Evolutionary conservation across 768 basidiomycete genomes (phyloP).

Genomic region (Collybia sordida): DNA sequence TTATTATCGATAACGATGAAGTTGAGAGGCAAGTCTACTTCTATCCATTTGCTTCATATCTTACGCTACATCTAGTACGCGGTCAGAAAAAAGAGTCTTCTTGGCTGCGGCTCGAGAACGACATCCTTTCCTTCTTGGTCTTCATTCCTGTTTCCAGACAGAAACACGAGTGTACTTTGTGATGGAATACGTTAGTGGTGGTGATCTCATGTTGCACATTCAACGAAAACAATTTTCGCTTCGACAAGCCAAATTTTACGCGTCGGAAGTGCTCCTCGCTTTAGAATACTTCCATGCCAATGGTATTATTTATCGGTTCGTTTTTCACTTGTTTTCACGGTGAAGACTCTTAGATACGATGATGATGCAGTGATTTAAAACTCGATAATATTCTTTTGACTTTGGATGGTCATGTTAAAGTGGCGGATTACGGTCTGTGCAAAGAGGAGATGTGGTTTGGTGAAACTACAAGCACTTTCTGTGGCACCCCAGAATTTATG

Average conservation of each 20-base stretch:
- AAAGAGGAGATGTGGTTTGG: slow-evolving; percentile 99
- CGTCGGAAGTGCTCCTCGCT: slow-evolving; percentile 92
- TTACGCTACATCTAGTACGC: slow-evolving; percentile 61
- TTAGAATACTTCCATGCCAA: slow-evolving; percentile 98
- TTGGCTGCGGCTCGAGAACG: slow-evolving; percentile 94
- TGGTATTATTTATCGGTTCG: slow-evolving; percentile 97
- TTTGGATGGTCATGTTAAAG: slow-evolving; percentile 96
- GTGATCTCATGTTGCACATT: slow-evolving; percentile 99
- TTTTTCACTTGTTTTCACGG: slow-evolving; percentile 1
- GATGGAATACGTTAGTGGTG: slow-evolving; percentile 99
- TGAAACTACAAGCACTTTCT: slow-evolving; percentile 96
- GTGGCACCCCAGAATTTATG: slow-evolving; percentile 99
- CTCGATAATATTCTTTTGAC: slow-evolving; percentile 97
- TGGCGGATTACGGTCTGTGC: slow-evolving; percentile 98
- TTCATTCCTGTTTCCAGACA: slow-evolving; percentile 99
- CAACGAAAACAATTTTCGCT: slow-evolving; percentile 99
- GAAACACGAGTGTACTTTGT: slow-evolving; percentile 99
- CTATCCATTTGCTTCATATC: slow-evolving; percentile 3
- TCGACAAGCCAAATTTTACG: slow-evolving; percentile 98
- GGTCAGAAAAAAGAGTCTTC: slow-evolving; percentile 98
- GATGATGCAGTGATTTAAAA: slow-evolving; percentile 78
- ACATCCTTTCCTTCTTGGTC: slow-evolving; percentile 94
- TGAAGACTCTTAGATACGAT: too few relatives aligned
- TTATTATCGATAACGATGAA: slow-evolving; percentile 99
- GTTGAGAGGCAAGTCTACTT: slow-evolving; percentile 78